These are phyloP conservation scores for Sporopachydermia quercuum DNA, from an alignment of 805 yeast genomes.

Conservation along the genomic window DNA sequence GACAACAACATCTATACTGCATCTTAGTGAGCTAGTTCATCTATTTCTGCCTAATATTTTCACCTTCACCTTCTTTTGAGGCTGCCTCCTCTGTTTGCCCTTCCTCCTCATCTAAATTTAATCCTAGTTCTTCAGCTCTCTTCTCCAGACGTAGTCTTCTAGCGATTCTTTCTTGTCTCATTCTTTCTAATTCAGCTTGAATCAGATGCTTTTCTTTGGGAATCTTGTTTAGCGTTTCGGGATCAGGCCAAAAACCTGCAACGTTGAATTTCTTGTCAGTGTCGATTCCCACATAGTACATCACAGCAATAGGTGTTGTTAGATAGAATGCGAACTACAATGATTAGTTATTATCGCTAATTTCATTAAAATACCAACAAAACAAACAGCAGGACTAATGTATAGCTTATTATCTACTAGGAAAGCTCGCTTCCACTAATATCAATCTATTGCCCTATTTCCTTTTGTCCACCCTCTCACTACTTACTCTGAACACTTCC, in stretches of 20 bases:
- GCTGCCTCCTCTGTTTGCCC: conserved; percentile 5
- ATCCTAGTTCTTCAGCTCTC: conserved; percentile 54
- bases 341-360: too few species aligned
- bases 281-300: conserved; percentile 87
- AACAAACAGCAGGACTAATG: too few species aligned
- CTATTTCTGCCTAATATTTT: not conserved
- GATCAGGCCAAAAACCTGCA: conserved; percentile 97
- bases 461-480: too few species aligned
- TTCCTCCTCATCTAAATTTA: conserved; percentile 34
- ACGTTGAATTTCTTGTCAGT: conserved; percentile 80
- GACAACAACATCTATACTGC: too few species aligned
- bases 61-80: not conserved
- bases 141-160: conserved; percentile 63
- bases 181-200: conserved; percentile 79
- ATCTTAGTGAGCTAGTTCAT: too few species aligned
- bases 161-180: conserved; percentile 60
- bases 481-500: conserved; percentile 5
- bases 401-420: too few species aligned
- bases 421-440: too few species aligned
- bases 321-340: conserved; percentile 66
- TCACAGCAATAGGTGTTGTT: conserved; percentile 74
- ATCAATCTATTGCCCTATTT: too few species aligned
- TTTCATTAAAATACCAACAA: too few species aligned
- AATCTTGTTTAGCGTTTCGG: conserved; percentile 74
- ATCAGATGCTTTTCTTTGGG: conserved; percentile 91